Evolutionary conservation across 2,329 filamentous ascomycete species (phyloP).

Genomic region (Cercospora sesami): DNA sequence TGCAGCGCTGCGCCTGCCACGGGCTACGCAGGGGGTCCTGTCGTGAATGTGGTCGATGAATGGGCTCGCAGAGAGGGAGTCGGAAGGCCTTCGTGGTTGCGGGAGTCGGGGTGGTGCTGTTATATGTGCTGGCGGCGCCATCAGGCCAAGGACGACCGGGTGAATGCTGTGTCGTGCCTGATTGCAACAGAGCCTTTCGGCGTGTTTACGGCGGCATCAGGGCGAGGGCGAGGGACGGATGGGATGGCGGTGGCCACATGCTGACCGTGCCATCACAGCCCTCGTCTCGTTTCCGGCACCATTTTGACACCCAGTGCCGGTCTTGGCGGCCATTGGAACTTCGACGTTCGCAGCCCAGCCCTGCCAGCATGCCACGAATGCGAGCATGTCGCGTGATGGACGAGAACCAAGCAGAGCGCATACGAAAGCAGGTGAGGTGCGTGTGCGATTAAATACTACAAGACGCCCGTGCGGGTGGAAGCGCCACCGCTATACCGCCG

Average conservation of each 20-base stretch:
- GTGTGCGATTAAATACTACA: background rate
- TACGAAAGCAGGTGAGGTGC: background rate
- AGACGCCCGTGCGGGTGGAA: background rate
- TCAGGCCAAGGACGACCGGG: slow-evolving; percentile 9
- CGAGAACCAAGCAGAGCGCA: background rate
- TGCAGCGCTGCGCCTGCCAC: slow-evolving; percentile 1
- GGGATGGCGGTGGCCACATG: background rate
- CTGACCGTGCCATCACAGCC: background rate
- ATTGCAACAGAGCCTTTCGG: slow-evolving; percentile 5
- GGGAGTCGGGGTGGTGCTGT: background rate
- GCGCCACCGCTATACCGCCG: background rate
- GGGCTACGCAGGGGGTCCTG: background rate
- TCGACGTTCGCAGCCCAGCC: background rate
- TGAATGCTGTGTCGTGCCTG: slow-evolving; percentile 7
- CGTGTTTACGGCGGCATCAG: background rate
- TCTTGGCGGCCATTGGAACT: background rate
- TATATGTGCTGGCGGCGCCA: slow-evolving; percentile 12
- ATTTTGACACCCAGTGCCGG: background rate
- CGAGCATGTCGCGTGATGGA: background rate
- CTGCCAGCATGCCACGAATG: background rate
- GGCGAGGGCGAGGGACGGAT: background rate
- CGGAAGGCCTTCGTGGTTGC: background rate
- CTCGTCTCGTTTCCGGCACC: background rate
- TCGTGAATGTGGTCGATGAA: background rate
- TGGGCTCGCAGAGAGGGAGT: background rate